Evolutionary conservation across 176 grass and related monocot species (phyloP), one percentile per base, ranked within the genome.

Genomic region (Urochloa ruziziensis): DNA sequence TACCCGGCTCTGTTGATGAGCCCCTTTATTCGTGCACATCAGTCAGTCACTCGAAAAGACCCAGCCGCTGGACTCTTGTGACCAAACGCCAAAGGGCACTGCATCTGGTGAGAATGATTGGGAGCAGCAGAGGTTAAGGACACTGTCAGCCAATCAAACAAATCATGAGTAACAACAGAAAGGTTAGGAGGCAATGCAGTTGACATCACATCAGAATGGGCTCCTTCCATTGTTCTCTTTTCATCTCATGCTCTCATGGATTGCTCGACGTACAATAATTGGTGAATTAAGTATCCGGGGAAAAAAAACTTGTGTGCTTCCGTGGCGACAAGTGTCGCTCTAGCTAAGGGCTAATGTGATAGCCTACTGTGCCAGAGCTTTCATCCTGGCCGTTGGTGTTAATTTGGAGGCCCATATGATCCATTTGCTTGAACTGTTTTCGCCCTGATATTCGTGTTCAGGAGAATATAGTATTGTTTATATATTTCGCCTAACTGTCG

Each of bases 141-240:
- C 63, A 65, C 16, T 39, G 23, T 10, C 2, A 43, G 39, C 39
- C 37, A 44, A 68, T 33, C n/a, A 42, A 52, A 21, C 70, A 54
- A 75, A 84, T 67, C 11, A 67, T 32, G 65, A 71, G 68, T 9
- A 84, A 53, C 5, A 35, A 62, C 43, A 63, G 9, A 29, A 53
- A 21, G 1, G 30, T 56, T 70, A 70, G 52, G 34, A 46, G 75
- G 52, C 74, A 47, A 69, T 70, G 74, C 54, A 86, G 66, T 63
- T 63, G 56, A 80, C 51, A 73, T 80, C 84, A 80, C 75, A 80
- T 86, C 75, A 73, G n/a, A 84, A 58, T 27, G 52, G 36, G 7
- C 36, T 77, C 74, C 54, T 29, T 47, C n/a, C 24, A 30, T 46
- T 46, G 75, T 60, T 46, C 35, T 42, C 74, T 13, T 46, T 46